Conservation (phyloP, 139 green algal genomes). For the Ettlia oleoabundans region DNA sequence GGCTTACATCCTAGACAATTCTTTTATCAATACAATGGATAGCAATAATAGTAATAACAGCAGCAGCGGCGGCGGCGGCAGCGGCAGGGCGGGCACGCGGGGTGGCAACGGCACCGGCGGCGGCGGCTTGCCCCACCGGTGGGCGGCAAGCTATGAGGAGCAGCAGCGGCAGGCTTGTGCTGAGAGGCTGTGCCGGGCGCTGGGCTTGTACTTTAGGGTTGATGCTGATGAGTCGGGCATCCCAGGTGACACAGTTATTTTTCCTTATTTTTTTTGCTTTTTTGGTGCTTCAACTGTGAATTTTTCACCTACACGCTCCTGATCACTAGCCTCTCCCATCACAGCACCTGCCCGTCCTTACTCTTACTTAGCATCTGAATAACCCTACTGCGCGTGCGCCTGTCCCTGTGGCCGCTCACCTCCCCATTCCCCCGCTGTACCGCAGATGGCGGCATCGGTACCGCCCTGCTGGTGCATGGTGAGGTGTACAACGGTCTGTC, state of each 20-base stretch:
- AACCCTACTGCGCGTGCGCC: background rate
- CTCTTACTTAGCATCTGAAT: no score
- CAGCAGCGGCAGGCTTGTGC: slow-evolving; percentile 15
- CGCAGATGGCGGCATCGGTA: slow-evolving; percentile 21
- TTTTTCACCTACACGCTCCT: no score
- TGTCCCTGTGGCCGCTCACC: background rate
- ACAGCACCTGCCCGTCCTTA: no score
- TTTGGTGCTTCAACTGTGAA: no score
- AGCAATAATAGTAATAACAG: no score
- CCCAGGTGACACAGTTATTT: no score
- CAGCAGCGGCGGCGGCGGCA: background rate
- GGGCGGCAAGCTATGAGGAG: background rate
- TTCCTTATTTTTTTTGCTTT: no score
- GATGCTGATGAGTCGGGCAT: background rate
- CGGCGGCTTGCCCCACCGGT: no score
- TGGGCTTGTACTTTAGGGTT: slow-evolving; percentile 19
- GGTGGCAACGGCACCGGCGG: background rate
- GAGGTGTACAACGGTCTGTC: slow-evolving; percentile 33
- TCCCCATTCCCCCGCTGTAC: background rate
- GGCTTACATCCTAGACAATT: no score
- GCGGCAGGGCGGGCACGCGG: background rate
- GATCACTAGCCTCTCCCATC: no score
- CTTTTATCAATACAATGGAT: no score
- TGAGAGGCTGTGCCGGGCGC: background rate
- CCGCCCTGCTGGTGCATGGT: slow-evolving; percentile 33